These are phyloP conservation scores for Fusarium graminum DNA, from an alignment of 2,329 filamentous ascomycete species.

Conservation along the genomic window DNA sequence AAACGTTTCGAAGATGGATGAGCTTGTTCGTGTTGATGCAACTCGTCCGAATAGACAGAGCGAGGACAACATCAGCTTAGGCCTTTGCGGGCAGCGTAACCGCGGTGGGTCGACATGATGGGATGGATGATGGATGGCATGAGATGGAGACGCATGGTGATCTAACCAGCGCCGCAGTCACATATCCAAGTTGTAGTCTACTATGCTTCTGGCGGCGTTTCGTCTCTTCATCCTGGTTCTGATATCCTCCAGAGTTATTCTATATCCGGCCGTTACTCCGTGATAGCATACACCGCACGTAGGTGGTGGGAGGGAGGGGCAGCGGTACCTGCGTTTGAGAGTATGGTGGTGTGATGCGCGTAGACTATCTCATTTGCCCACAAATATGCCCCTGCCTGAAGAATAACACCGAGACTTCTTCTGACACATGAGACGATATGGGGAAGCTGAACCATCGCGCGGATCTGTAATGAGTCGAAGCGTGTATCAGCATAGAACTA, in stretches of 20 bases:
- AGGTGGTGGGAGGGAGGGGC: constrained; percentile 22
- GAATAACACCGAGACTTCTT: constrained; percentile 32
- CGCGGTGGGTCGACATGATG: constrained; percentile 18
- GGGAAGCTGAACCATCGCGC: constrained; percentile 39
- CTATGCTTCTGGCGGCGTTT: constrained; percentile 43
- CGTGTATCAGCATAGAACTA: constrained; percentile 38
- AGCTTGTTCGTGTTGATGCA: constrained; percentile 13
- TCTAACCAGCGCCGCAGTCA: constrained; percentile 29
- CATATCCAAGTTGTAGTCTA: constrained; percentile 38
- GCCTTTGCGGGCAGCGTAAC: constrained; percentile 31
- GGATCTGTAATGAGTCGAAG: constrained; percentile 47
- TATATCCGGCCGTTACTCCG: constrained; percentile 40
- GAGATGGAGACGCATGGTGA: constrained; percentile 8
- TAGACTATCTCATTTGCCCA: constrained; percentile 19
- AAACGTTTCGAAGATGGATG: constrained; percentile 32
- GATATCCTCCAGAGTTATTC: constrained; percentile 27
- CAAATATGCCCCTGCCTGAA: constrained; percentile 26
- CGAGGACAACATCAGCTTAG: constrained; percentile 14
- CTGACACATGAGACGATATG: constrained; percentile 47
- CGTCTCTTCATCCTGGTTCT: constrained; percentile 41
- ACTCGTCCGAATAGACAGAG: constrained; percentile 16
- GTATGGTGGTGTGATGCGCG: constrained; percentile 35
- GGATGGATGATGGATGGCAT: constrained; percentile 18
- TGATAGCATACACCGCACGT: constrained; percentile 9
- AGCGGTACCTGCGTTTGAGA: constrained; percentile 36